These are phyloP conservation scores for Yarrowia sp. DNA, from an alignment of 805 yeast species.

Conservation along the genomic window DNA sequence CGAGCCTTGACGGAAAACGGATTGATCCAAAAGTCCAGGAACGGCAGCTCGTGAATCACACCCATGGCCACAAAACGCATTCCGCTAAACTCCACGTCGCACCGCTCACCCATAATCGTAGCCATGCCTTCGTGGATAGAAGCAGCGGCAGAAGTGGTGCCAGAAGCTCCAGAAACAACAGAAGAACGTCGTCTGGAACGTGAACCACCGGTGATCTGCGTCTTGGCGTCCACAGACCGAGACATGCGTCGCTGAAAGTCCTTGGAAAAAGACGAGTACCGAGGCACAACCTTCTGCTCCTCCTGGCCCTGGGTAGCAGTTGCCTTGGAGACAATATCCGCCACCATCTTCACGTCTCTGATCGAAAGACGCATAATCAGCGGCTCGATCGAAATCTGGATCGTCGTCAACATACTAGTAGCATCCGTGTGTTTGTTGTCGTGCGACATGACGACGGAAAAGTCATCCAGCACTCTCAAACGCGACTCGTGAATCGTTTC, in stretches of 20 bases:
- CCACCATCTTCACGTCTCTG: constrained; percentile 79
- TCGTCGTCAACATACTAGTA: constrained; percentile 55
- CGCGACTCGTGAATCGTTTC: constrained; percentile 56
- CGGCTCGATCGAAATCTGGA: constrained; percentile 75
- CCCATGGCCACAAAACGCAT: constrained; percentile 80
- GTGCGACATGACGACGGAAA: constrained; percentile 68
- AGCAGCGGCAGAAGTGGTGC: background rate
- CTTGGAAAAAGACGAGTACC: constrained; percentile 28
- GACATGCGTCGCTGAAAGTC: constrained; percentile 17
- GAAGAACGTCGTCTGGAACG: constrained; percentile 20
- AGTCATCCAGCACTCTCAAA: constrained; percentile 81
- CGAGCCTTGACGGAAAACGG: constrained; percentile 65
- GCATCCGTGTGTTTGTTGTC: constrained; percentile 67
- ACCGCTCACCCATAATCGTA: constrained; percentile 63
- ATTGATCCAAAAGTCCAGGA: constrained; percentile 68
- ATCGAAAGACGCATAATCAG: constrained; percentile 75
- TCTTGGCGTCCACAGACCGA: constrained; percentile 4
- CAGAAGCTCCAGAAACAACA: constrained; percentile 1
- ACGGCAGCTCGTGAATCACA: constrained; percentile 86
- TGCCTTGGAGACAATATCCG: constrained; percentile 69
- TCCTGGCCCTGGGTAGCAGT: constrained; percentile 34
- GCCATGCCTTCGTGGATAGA: constrained; percentile 32
- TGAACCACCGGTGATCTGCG: background rate
- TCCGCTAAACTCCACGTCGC: constrained; percentile 69
- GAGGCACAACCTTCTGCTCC: constrained; percentile 22